Percentiles rank a stretch among this genome's conserved stretches.
Evolutionary conservation across 805 yeast genomes (phyloP).

Genomic region (Pichia manshurica): DNA sequence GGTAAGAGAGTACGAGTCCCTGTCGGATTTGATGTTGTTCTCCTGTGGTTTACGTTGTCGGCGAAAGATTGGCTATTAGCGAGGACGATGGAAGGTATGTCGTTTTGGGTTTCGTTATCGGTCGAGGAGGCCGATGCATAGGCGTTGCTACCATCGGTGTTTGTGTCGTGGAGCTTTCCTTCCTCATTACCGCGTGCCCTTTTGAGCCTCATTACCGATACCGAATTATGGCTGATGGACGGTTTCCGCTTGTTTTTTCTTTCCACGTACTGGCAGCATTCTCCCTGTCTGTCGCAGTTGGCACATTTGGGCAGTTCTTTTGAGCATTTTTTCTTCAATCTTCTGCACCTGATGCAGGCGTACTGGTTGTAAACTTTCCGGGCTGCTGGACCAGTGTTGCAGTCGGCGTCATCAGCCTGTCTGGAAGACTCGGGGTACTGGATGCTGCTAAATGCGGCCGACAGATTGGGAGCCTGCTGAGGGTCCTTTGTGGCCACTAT

Average conservation of each 20-base stretch:
- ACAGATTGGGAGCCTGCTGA: no score
- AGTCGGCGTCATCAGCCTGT: not conserved
- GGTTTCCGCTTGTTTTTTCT: constrained; percentile 26
- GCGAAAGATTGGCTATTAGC: no score
- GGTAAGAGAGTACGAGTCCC: no score
- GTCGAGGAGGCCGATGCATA: not conserved
- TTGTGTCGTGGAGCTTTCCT: no score
- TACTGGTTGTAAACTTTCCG: constrained; percentile 16
- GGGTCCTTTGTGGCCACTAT: no score
- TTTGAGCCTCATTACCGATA: not conserved
- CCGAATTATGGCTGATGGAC: not conserved
- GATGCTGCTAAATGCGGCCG: no score
- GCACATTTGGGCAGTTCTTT: constrained; percentile 39
- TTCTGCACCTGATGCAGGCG: constrained; percentile 43
- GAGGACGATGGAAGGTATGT: not conserved
- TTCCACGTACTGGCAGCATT: constrained; percentile 39
- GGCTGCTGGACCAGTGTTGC: not conserved
- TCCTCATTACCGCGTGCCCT: not conserved
- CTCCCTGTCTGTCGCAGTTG: constrained; percentile 37
- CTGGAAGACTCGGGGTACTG: no score
- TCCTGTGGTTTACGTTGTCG: not conserved
- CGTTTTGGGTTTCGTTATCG: not conserved
- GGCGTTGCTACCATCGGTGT: no score
- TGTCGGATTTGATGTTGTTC: constrained; percentile 1
- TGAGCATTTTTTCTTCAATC: constrained; percentile 45